Evolutionary conservation across 73 alveolate species (phyloP).

Genomic region (Blepharisma japonicum): DNA sequence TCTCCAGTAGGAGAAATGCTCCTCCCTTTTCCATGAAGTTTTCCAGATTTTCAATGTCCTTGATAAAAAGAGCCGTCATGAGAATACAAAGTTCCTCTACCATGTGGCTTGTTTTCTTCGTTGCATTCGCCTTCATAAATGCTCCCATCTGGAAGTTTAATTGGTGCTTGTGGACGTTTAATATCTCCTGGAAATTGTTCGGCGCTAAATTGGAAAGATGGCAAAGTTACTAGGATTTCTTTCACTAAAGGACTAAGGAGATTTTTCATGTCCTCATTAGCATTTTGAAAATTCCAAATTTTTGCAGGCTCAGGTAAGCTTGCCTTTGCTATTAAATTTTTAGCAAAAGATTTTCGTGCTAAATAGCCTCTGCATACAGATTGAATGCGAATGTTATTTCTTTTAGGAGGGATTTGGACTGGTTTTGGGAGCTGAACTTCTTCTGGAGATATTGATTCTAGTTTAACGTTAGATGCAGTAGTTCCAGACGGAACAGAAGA

Average conservation of each 20-base stretch:
- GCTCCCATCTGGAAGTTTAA: background rate
- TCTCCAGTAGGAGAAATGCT: constrained; percentile 48
- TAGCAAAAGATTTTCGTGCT: background rate
- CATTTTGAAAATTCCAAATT: background rate
- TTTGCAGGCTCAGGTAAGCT: background rate
- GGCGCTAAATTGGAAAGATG: background rate
- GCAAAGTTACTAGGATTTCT: background rate
- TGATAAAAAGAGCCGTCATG: constrained; percentile 36
- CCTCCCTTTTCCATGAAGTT: constrained; percentile 44
- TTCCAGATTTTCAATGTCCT: constrained; percentile 47
- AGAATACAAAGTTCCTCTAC: constrained; percentile 35
- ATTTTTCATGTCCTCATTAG: background rate
- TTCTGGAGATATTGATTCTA: too few species aligned
- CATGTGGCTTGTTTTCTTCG: background rate
- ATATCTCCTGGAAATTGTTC: background rate
- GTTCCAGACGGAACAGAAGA: too few species aligned
- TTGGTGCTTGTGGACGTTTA: background rate
- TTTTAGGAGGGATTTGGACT: too few species aligned
- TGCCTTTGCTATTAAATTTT: background rate
- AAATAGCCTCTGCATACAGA: too few species aligned
- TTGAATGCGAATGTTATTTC: too few species aligned
- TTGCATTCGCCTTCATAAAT: constrained; percentile 23
- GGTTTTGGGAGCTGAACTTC: too few species aligned
- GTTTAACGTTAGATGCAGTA: too few species aligned
- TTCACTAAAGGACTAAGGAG: background rate